A percentile compares a stretch with the other conserved stretches of the same genome.
phyloP scores from a whole-genome alignment of 2,329 filamentous ascomycete genomes.

The Hypoxylon sp. region DNA sequence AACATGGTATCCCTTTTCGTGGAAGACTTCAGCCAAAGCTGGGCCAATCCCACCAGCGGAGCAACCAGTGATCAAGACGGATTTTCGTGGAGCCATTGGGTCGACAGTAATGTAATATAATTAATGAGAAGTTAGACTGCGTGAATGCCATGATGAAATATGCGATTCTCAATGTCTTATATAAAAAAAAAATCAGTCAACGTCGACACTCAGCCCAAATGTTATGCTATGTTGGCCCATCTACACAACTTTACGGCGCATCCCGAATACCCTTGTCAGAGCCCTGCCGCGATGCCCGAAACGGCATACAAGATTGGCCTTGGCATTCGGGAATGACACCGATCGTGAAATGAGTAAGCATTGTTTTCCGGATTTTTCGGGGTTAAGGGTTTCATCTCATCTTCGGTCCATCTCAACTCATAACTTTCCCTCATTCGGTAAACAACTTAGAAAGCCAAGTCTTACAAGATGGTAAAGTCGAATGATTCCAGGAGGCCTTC shows the following conservation, averaged over 20 bases:
- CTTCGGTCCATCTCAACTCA: neutral
- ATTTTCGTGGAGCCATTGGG: conserved; percentile 7
- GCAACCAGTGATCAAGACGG: conserved; percentile 17
- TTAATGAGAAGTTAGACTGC: neutral
- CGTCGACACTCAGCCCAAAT: no score
- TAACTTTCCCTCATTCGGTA: conserved; percentile 1
- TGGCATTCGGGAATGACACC: conserved; percentile 2
- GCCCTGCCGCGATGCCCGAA: conserved; percentile 6
- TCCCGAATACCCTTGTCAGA: neutral
- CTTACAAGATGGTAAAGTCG: conserved; percentile 1
- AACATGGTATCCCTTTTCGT: conserved; percentile 4
- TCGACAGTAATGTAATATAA: neutral
- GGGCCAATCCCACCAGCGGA: conserved; percentile 4
- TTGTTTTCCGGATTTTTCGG: neutral
- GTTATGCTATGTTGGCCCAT: no score
- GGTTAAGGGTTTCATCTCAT: neutral
- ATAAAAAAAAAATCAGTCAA: no score
- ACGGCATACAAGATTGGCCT: conserved; percentile 16
- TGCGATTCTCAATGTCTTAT: neutral
- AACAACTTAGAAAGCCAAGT: conserved; percentile 10
- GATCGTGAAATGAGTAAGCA: conserved; percentile 1
- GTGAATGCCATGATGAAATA: neutral
- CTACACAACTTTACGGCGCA: no score
- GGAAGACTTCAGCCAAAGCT: conserved; percentile 7
- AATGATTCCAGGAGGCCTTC: neutral